Percentiles rank a stretch among this genome's conserved stretches.
These are phyloP conservation scores for Coemansia sp. DNA, from an alignment of 192 early-diverging fungal species.

Conservation along the genomic window DNA sequence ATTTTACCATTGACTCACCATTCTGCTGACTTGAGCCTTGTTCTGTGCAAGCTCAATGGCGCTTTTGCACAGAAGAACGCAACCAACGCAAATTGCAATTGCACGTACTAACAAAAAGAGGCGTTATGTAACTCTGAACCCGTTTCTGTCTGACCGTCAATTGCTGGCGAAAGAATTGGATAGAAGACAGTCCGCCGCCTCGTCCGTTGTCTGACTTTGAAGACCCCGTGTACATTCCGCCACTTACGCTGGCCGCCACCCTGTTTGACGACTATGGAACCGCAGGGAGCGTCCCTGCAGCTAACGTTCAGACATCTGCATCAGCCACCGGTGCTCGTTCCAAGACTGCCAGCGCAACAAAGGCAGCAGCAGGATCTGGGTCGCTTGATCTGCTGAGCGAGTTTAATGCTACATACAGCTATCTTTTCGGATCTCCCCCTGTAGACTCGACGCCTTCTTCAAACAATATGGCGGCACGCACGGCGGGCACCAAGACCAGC, in stretches of 20 bases:
- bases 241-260: slow-evolving; percentile 47
- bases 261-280: slow-evolving; percentile 46
- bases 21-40: not conserved
- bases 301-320: not conserved
- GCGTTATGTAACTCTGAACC: not conserved
- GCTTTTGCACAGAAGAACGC: not conserved
- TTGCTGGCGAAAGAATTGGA: not conserved
- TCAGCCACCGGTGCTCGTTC: not conserved
- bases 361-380: not conserved
- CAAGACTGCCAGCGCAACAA: not conserved
- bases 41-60: not conserved
- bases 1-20: not conserved
- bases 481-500: not conserved
- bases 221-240: slow-evolving; percentile 51
- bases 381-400: slow-evolving; percentile 35
- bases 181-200: slow-evolving; percentile 50
- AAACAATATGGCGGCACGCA: not conserved
- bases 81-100: not conserved
- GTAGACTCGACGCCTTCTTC: not conserved
- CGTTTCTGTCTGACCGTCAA: too few species aligned
- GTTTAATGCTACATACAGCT: slow-evolving; percentile 47
- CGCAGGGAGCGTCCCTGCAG: slow-evolving; percentile 11
- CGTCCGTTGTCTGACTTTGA: slow-evolving; percentile 46
- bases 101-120: not conserved
- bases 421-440: slow-evolving; percentile 38